phyloP scores from a whole-genome alignment of 2,329 filamentous ascomycete genomes.

The Amylocarpus encephaloides region DNA sequence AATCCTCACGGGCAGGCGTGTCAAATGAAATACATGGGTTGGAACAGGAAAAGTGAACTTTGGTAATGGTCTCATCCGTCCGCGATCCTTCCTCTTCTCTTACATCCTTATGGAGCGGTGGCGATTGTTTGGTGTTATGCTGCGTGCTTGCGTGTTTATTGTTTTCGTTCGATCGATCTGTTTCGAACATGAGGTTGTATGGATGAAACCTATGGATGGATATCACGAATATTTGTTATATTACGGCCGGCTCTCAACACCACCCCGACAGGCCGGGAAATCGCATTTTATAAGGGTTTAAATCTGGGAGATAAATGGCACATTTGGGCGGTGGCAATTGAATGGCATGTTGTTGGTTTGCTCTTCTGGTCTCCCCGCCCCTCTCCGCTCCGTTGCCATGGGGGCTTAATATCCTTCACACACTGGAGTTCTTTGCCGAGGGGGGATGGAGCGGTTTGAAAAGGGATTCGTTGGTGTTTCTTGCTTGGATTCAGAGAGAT shows the following conservation, averaged over 20 bases:
- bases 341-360: too few relatives aligned
- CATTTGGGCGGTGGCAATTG: too few relatives aligned
- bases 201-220: conserved; percentile 5
- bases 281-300: neutral
- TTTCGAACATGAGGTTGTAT: conserved; percentile 2
- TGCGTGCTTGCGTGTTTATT: neutral
- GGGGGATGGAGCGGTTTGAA: too few relatives aligned
- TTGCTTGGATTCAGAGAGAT: too few relatives aligned
- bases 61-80: conserved; percentile 19
- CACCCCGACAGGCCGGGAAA: neutral
- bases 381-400: too few relatives aligned
- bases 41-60: conserved; percentile 21
- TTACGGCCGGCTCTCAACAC: neutral
- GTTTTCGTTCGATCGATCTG: neutral
- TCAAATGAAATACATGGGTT: conserved; percentile 13
- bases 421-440: too few relatives aligned
- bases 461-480: too few relatives aligned
- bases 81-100: conserved; percentile 1
- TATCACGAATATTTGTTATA: conserved; percentile 4
- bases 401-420: too few relatives aligned
- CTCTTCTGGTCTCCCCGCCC: too few relatives aligned
- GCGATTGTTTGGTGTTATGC: conserved; percentile 1
- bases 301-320: neutral
- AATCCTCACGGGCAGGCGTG: conserved; percentile 17
- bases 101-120: conserved; percentile 2